Conservation (phyloP, 2,329 filamentous ascomycete species). For the Aspergillus flavus region DNA sequence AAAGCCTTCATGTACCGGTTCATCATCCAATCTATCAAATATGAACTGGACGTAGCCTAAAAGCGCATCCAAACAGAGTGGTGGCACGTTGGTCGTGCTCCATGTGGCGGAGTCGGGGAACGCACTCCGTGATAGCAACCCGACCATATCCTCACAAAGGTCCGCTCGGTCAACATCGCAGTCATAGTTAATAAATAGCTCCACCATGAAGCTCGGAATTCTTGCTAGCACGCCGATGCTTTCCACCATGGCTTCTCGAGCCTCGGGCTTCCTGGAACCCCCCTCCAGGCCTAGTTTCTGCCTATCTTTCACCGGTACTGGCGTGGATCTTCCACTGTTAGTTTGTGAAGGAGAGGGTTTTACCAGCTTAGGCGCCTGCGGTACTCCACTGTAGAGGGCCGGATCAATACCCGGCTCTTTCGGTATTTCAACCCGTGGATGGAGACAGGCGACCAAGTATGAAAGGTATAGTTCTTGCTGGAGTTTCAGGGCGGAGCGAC, state of each 20-base stretch:
- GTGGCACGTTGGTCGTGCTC: constrained; percentile 98
- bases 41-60: constrained; percentile 91
- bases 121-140: constrained; percentile 87
- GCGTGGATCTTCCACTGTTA: constrained; percentile 81
- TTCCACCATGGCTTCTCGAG: constrained; percentile 97
- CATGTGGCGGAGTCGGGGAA: constrained; percentile 96
- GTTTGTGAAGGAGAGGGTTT: constrained; percentile 76
- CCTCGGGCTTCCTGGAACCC: constrained; percentile 87
- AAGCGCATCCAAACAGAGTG: constrained; percentile 88
- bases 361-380: constrained; percentile 83
- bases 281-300: constrained; percentile 92
- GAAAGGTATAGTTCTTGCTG: constrained; percentile 96
- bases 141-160: constrained; percentile 93
- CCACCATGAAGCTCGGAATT: constrained; percentile 92
- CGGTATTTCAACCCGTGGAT: constrained; percentile 92
- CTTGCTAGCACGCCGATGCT: constrained; percentile 87
- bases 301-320: constrained; percentile 87
- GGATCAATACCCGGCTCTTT: constrained; percentile 88
- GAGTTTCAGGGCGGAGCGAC: constrained; percentile 84
- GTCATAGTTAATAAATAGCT: constrained; percentile 97
- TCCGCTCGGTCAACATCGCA: constrained; percentile 90
- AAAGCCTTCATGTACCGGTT: constrained; percentile 64
- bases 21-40: constrained; percentile 78
- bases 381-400: constrained; percentile 87
- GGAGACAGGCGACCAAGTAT: constrained; percentile 90